Evolutionary conservation across 1,284 basidiomycete genomes (phyloP), one percentile per base, ranked within the genome.

Genomic region (Irpex sp.): DNA sequence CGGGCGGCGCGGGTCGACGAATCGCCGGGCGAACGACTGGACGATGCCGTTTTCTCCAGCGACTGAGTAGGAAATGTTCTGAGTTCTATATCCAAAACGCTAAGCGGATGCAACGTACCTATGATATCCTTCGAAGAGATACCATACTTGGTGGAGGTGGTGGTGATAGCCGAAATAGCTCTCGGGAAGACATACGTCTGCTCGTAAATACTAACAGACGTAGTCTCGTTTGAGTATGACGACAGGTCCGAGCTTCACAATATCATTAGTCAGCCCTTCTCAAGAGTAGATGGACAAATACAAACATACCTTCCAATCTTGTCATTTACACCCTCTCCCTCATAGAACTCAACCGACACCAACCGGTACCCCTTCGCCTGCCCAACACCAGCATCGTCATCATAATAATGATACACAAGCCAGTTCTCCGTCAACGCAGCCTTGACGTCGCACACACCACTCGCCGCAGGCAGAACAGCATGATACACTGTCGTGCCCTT

Each of bases 51-150:
- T 87, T 57, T 82, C 81, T 62, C 87, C 96, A 11, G 95, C 89
- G 60, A 96, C 92, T 94, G 60, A 0, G 21, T 26, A 57, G 15
- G 36, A 53, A 56, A 46, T 46, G n/a, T n/a, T 31, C 43, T 47
- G 37, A 7, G 46, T 55, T 61, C 55, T 13, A n/a, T 8, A 33
- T 13, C 39, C 13, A 37, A 50, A 5, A 57, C 31, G 4, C 21
- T 17, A 19, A 19, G 9, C n/a, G 11, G 54, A 37, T 19, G 31
- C 7, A 33, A 35, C 86, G 33, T 64, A 94, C 94, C 84, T 57
- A 98, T 85, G 33, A 98, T 77, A 69, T 97, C 93, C 74, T 94
- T 95, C 57, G 84, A 83, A 0, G 93, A 86, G 62, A 98, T 94
- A 1, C 97, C 97, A 67, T 89, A 93, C 73, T 90, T 93, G 1